Conservation (phyloP, 257 asterid genomes). For the Fraxinus pennsylvanica region DNA sequence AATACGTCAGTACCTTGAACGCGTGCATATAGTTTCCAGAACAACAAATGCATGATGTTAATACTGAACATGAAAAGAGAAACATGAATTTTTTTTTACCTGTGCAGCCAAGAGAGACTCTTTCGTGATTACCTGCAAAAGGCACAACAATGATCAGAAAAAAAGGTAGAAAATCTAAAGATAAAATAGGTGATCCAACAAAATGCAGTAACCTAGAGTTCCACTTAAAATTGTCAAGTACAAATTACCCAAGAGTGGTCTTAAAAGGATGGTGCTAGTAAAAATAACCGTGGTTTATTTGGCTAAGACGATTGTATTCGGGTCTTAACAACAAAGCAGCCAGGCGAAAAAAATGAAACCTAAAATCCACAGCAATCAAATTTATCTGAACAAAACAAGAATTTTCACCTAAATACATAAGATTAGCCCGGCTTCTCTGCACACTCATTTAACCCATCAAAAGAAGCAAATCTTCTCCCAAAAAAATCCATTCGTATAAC, state of each 20-base stretch:
- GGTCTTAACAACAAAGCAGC: not conserved
- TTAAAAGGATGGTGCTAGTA: not conserved
- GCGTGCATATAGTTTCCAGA: not conserved
- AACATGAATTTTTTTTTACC: conserved; percentile 38
- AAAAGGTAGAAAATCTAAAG: not conserved
- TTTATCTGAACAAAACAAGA: not conserved
- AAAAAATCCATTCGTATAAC: not conserved
- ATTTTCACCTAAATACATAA: too few species aligned
- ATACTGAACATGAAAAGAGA: not conserved
- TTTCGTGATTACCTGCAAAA: conserved; percentile 70
- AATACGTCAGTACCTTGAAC: not conserved
- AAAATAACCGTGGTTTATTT: not conserved
- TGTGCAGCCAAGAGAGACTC: conserved; percentile 89
- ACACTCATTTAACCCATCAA: not conserved
- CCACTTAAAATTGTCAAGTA: not conserved
- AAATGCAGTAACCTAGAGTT: not conserved
- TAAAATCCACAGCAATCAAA: not conserved
- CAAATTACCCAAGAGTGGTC: not conserved
- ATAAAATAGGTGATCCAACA: not conserved
- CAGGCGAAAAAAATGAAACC: not conserved
- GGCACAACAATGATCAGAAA: conserved; percentile 22
- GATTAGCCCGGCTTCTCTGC: not conserved
- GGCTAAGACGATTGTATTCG: not conserved
- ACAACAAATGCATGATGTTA: not conserved
- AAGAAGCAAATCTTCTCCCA: not conserved